phyloP scores from a whole-genome alignment of 1,284 basidiomycete genomes.

The Albatrellus sp. region DNA sequence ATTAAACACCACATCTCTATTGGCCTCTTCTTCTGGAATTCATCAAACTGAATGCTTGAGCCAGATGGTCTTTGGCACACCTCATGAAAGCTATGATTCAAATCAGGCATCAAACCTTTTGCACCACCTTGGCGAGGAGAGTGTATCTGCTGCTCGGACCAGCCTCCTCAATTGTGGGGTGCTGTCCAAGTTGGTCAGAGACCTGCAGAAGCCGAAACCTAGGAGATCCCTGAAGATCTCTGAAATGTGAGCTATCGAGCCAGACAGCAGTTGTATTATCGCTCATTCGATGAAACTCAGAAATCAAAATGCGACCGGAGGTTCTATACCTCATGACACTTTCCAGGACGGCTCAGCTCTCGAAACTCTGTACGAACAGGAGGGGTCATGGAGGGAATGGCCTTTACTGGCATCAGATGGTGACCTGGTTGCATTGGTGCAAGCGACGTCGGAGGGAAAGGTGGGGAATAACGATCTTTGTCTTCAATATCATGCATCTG shows the following conservation, averaged over 20 bases:
- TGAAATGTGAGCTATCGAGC: slow-evolving; percentile 30
- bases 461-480: slow-evolving; percentile 19
- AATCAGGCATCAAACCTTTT: slow-evolving; percentile 46
- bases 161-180: slow-evolving; percentile 49
- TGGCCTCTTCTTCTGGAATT: neutral
- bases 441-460: slow-evolving; percentile 60
- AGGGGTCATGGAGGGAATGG: slow-evolving; percentile 55
- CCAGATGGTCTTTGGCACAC: slow-evolving; percentile 69
- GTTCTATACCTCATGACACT: slow-evolving; percentile 45
- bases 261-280: slow-evolving; percentile 2
- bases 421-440: slow-evolving; percentile 57
- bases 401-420: slow-evolving; percentile 61
- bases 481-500: neutral
- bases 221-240: slow-evolving; percentile 67
- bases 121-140: slow-evolving; percentile 36
- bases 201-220: slow-evolving; percentile 46
- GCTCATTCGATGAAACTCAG: slow-evolving; percentile 19
- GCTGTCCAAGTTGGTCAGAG: slow-evolving; percentile 51
- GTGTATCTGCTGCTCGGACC: slow-evolving; percentile 39
- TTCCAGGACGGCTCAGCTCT: slow-evolving; percentile 58
- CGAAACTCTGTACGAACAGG: slow-evolving; percentile 39
- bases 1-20: slow-evolving; percentile 1
- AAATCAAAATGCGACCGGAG: slow-evolving; percentile 60
- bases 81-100: slow-evolving; percentile 51
- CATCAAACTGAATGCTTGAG: slow-evolving; percentile 2